A percentile compares a stretch with the other conserved stretches of the same genome.
These are phyloP conservation scores for Apiotrichum mycotoxinovorans DNA, from an alignment of 1,284 basidiomycete genomes.

Conservation along the genomic window DNA sequence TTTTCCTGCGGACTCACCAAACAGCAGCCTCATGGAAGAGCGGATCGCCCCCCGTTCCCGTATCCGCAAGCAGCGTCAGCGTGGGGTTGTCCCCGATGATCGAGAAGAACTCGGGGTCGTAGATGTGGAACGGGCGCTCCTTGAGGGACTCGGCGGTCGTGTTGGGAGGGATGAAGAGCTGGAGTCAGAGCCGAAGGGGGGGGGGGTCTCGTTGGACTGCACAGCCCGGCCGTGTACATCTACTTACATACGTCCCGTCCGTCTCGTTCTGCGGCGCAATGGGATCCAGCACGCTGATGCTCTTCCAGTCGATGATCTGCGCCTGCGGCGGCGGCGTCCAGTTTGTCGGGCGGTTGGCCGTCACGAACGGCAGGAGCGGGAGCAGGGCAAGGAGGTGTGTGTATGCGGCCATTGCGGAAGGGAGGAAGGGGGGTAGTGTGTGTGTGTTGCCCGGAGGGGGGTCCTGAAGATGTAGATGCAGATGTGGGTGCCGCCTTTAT, in stretches of 20 bases:
- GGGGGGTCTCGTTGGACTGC: background rate
- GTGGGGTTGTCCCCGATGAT: slow-evolving; percentile 61
- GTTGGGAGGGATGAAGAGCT: slow-evolving; percentile 44
- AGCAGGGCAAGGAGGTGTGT: background rate
- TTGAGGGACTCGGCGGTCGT: slow-evolving; percentile 24
- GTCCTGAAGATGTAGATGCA: no score
- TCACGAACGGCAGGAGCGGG: background rate
- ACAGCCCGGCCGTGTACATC: background rate
- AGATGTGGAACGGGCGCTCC: slow-evolving; percentile 60
- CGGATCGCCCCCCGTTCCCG: slow-evolving; percentile 54
- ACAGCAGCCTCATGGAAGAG: slow-evolving; percentile 72
- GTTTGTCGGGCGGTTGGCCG: background rate
- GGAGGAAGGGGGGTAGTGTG: background rate
- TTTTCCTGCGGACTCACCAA: slow-evolving; percentile 43
- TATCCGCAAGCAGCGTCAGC: slow-evolving; percentile 57
- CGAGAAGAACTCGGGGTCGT: slow-evolving; percentile 59
- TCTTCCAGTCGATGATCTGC: slow-evolving; percentile 33
- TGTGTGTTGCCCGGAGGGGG: no score
- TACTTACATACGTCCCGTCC: slow-evolving; percentile 32
- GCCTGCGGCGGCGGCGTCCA: slow-evolving; percentile 27
- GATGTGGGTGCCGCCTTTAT: no score
- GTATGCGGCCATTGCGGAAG: no score
- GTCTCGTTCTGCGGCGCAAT: slow-evolving; percentile 26
- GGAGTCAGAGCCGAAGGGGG: background rate
- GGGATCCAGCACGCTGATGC: slow-evolving; percentile 29